Evolutionary conservation across 305 asterid species (phyloP), one percentile per base, ranked within the genome.

Genomic region (Rubia balearica): DNA sequence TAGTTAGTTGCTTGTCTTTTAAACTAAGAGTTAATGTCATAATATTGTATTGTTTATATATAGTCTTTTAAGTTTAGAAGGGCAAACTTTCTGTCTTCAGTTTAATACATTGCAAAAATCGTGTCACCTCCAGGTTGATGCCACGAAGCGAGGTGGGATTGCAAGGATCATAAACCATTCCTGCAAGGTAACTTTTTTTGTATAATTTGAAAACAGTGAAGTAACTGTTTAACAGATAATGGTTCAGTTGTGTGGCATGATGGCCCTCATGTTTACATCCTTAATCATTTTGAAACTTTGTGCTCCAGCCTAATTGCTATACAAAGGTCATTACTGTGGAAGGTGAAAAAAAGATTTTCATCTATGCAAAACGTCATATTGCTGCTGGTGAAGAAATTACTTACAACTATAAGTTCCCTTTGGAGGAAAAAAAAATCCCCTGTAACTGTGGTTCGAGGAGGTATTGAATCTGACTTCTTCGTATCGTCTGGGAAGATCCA

Each of bases 101-200:
- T 40, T 40, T 71, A 49, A 9, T 21, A 6, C 6, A 33, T n/a
- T 43, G 27, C 30, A 48, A 6, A 55, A 7, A 30, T 9, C 67
- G 24, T 69, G 42, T 60, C 12, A 38, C 40, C 65, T 83, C 79
- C 85, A 95, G 99, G 99, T 91, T 81, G 99, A 95, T 87, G 99
- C 99, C 68, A 95, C 99, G 36, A 95, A 89, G 81, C 90, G 97
- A 70, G 99, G 99, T 79, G 99, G 99, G 74, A 82, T 95, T 67
- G 99, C 99, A 71, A 86, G 99, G 81, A 91, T 95, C 74, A 86
- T 95, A 73, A 95, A 95, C 83, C 99, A 95, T 82, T 95, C 99
- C 70, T 95, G 99, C 81, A 98, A 95, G 97, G 99, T 95, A 86
- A 80, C 74, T 75, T 67, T 68, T 65, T 57, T 71, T 48, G 4